Base-by-base conservation (phyloP, 768 basidiomycete species). In the Tulasnella sp. region DNA sequence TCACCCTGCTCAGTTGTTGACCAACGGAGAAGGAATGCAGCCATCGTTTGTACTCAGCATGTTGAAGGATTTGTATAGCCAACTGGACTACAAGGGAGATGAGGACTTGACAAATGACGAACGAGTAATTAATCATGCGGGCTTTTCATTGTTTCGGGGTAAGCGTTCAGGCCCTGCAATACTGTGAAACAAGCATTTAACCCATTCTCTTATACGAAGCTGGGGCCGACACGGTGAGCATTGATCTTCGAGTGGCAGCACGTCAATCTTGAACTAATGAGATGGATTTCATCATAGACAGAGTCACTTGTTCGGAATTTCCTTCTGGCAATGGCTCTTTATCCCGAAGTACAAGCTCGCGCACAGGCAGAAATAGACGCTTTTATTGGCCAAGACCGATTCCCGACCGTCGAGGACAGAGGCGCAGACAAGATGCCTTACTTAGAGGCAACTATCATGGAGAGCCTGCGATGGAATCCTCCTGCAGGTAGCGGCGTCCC, bases 331-430 rank as follows among this genome's bases (percentile, higher is more conserved):
- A 76, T 76, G 41, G 28, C 46, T n/a, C 76, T 46, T 48, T 46
- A 44, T 74, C 81, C 77, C 24, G 72, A 72, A 2, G 81, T 81
- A 6, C 84, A 84, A 81, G 79, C 58, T 24, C 82, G 81, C n/a
- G 84, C 83, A 1, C 88, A 89, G 76, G 81, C 81, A 7, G 89
- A 88, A 72, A 83, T 89, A 14, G 88, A 89, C 48, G 69, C 75
- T 0, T 83, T 88, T 14, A 75, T 86, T 18, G 87, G 86, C 14
- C 50, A 28, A 3, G 83, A 84, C 37, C 84, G 87, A 0, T 83
- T 89, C 9, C 87, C 87, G 1, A 85, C 81, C 0, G 75, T 86
- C 22, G 85, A 84, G 1, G 88, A 89, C 76, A 82, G 83, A 54
- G 34, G 34, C 18, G 34, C 20, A 2, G 82, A 84, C 5, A 79